These are phyloP conservation scores for Suillus weaverae DNA, from an alignment of 768 basidiomycete species.

Conservation along the genomic window DNA sequence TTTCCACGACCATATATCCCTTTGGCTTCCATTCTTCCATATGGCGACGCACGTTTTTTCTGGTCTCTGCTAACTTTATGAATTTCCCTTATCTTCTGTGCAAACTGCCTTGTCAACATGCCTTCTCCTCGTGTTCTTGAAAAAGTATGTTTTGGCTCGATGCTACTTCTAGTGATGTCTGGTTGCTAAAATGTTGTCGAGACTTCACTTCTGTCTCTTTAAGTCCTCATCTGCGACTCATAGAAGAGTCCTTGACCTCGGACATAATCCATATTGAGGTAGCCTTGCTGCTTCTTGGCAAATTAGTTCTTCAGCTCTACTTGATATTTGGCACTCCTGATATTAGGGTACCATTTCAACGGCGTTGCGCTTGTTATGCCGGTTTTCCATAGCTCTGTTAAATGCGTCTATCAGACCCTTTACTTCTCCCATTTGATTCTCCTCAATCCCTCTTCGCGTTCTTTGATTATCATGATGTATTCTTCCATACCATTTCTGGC, in stretches of 20 bases:
- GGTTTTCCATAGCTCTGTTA: slow-evolving; percentile 12
- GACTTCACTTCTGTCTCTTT: slow-evolving; percentile 6
- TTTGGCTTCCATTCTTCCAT: slow-evolving; percentile 6
- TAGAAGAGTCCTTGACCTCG: slow-evolving; percentile 9
- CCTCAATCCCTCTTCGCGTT: slow-evolving; percentile 15
- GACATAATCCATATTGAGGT: slow-evolving; percentile 7
- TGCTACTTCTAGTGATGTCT: background rate
- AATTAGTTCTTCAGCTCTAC: background rate
- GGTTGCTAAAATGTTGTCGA: background rate
- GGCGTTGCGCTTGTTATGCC: background rate
- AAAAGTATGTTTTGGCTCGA: slow-evolving; percentile 3
- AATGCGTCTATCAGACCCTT: slow-evolving; percentile 18
- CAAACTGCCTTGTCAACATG: background rate
- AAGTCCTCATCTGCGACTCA: slow-evolving; percentile 9
- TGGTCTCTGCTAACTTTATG: slow-evolving; percentile 1
- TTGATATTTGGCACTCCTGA: background rate
- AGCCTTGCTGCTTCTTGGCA: slow-evolving; percentile 7
- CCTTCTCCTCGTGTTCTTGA: slow-evolving; percentile 1
- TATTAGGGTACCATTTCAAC: background rate
- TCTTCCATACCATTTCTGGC: background rate
- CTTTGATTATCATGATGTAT: slow-evolving; percentile 5
- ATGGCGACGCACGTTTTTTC: slow-evolving; percentile 1
- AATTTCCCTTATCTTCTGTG: slow-evolving; percentile 1
- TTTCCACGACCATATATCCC: slow-evolving; percentile 5
- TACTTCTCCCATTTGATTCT: slow-evolving; percentile 11